Evolutionary conservation across 345 rosid species (phyloP).

Genomic region (Noccaea bulbosa): DNA sequence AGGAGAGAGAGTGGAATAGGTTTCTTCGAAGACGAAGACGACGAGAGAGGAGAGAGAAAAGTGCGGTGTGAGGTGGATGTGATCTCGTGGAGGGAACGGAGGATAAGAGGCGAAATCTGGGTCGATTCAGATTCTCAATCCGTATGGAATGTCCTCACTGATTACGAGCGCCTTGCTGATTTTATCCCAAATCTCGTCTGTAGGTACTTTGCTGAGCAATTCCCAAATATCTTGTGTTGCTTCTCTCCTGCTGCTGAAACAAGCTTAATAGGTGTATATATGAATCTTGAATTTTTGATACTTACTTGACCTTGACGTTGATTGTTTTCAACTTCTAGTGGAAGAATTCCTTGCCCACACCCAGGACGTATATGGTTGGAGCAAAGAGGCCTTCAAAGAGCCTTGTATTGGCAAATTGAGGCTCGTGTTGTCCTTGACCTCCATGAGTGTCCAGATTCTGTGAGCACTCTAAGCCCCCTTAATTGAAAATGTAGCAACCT

Average conservation of each 20-base stretch:
- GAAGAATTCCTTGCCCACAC: slow-evolving; percentile 89
- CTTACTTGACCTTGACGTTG: slow-evolving; percentile 21
- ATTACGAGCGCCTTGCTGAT: slow-evolving; percentile 94
- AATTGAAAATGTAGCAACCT: background rate
- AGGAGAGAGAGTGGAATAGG: slow-evolving; percentile 35
- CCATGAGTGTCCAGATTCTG: slow-evolving; percentile 67
- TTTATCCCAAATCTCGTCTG: slow-evolving; percentile 84
- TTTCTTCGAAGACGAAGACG: slow-evolving; percentile 45
- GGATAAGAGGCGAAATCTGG: slow-evolving; percentile 64
- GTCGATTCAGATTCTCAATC: slow-evolving; percentile 69
- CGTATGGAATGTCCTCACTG: slow-evolving; percentile 89
- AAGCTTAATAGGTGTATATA: background rate
- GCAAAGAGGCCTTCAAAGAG: slow-evolving; percentile 93
- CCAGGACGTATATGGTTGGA: slow-evolving; percentile 97
- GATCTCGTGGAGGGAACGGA: slow-evolving; percentile 89
- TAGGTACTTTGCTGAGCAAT: slow-evolving; percentile 50
- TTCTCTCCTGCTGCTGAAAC: background rate
- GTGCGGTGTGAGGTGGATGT: slow-evolving; percentile 83
- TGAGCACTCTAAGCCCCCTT: slow-evolving; percentile 42
- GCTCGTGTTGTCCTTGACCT: slow-evolving; percentile 97
- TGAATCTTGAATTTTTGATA: slow-evolving; percentile 1
- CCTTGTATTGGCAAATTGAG: slow-evolving; percentile 97
- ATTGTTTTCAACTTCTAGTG: slow-evolving; percentile 49
- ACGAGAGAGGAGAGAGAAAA: slow-evolving; percentile 53
- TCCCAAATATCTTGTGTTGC: background rate